Percentiles rank a stretch among this genome's conserved stretches.
phyloP scores from a whole-genome alignment of 1,139 yeast genomes.

The Sugiyamaella castrensis region DNA sequence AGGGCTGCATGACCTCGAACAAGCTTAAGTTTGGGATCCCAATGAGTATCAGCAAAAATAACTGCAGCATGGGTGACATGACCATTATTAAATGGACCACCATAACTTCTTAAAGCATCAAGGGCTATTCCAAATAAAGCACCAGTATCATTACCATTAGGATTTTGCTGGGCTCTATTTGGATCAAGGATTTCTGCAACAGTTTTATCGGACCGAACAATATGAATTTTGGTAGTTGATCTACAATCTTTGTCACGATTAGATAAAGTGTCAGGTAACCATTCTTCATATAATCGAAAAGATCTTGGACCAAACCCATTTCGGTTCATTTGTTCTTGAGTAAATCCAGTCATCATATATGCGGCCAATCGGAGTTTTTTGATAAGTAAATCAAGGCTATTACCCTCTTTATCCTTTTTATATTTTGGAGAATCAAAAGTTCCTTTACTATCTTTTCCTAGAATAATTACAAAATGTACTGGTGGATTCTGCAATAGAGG shows the following conservation, averaged over 20 bases:
- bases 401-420: slow-evolving; percentile 55
- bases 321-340: slow-evolving; percentile 84
- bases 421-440: slow-evolving; percentile 69
- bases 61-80: slow-evolving; percentile 77
- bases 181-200: slow-evolving; percentile 72
- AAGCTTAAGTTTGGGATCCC: slow-evolving; percentile 59
- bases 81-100: slow-evolving; percentile 52
- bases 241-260: slow-evolving; percentile 47
- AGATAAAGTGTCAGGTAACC: slow-evolving; percentile 49
- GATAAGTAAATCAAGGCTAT: slow-evolving; percentile 71
- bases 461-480: slow-evolving; percentile 69
- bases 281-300: slow-evolving; percentile 76
- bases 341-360: slow-evolving; percentile 87
- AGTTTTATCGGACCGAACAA: slow-evolving; percentile 63
- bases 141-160: slow-evolving; percentile 67
- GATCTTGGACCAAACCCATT: slow-evolving; percentile 78
- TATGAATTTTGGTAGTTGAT: slow-evolving; percentile 70
- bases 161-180: slow-evolving; percentile 82
- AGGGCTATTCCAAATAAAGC: slow-evolving; percentile 75
- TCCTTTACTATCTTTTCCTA: slow-evolving; percentile 75
- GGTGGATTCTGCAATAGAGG: slow-evolving; percentile 73
- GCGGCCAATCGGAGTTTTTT: slow-evolving; percentile 79
- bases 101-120: slow-evolving; percentile 58
- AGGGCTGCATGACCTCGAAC: slow-evolving; percentile 89
- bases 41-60: slow-evolving; percentile 77